phyloP scores from a whole-genome alignment of 108 stramenopile genomes.

The Conticribra guillardii region DNA sequence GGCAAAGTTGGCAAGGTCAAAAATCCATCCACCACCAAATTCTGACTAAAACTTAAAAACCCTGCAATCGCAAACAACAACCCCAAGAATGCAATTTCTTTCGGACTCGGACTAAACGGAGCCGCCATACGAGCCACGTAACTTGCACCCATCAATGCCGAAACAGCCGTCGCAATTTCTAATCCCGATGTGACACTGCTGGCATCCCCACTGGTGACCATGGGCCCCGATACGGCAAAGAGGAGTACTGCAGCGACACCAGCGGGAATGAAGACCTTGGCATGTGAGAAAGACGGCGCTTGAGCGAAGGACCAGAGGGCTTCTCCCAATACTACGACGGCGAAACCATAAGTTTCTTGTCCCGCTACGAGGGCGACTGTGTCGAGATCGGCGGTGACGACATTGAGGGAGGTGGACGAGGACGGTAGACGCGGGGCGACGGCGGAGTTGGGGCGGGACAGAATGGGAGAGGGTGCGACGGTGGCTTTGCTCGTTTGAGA shows the following conservation, averaged over 20 bases:
- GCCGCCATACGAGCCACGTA: conserved; percentile 74
- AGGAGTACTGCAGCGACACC: conserved; percentile 68
- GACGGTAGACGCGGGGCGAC: too few species aligned
- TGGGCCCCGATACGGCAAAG: conserved; percentile 72
- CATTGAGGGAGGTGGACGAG: conserved; percentile 15
- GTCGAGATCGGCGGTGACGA: conserved; percentile 39
- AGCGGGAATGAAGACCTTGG: conserved; percentile 76
- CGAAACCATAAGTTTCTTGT: conserved; percentile 89
- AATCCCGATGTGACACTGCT: conserved; percentile 67
- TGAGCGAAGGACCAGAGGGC: conserved; percentile 83
- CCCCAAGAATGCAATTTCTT: conserved; percentile 85
- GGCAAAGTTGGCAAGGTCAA: conserved; percentile 49
- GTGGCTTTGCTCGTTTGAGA: not conserved
- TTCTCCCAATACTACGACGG: conserved; percentile 79
- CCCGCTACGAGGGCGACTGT: conserved; percentile 80
- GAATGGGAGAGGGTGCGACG: too few species aligned
- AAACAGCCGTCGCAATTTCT: conserved; percentile 74
- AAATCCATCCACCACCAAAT: conserved; percentile 87
- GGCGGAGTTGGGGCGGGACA: too few species aligned
- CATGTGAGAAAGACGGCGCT: conserved; percentile 73
- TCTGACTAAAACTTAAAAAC: conserved; percentile 85
- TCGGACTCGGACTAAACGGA: conserved; percentile 75
- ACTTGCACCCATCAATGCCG: conserved; percentile 63
- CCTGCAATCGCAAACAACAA: conserved; percentile 83
- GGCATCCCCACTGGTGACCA: conserved; percentile 82